Evolutionary conservation across 331 rosid species (phyloP).

Genomic region (Acacia pycnantha): DNA sequence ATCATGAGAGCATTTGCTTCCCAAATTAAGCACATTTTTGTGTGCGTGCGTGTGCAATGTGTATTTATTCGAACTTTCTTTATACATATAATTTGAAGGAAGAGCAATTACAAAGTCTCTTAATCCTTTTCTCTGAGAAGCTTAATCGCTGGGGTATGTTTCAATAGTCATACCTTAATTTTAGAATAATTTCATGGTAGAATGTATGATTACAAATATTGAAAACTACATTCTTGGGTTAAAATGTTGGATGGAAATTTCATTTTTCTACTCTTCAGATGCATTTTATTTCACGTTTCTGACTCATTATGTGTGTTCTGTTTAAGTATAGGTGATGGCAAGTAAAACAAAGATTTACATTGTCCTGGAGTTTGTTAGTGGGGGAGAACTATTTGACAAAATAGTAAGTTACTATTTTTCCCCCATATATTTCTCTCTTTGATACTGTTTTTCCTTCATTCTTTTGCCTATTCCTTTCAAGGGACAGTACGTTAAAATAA

Average conservation of each 20-base stretch:
- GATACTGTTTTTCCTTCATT: background rate
- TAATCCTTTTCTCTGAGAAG: background rate
- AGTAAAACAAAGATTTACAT: conserved; percentile 93
- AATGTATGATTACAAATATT: background rate
- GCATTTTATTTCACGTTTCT: background rate
- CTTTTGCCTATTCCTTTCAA: background rate
- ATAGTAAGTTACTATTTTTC: conserved; percentile 58
- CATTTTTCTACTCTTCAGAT: background rate
- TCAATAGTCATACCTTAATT: background rate
- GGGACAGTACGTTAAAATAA: background rate
- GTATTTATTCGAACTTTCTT: background rate
- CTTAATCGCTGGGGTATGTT: background rate
- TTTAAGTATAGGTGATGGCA: conserved; percentile 81
- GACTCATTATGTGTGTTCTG: conserved; percentile 4
- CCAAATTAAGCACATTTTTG: background rate
- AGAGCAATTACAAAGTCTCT: background rate
- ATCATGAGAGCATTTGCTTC: too few relatives aligned
- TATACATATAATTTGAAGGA: background rate
- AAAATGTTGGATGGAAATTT: background rate
- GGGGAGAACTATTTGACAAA: conserved; percentile 94
- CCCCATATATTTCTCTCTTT: background rate
- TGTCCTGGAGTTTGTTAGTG: conserved; percentile 75
- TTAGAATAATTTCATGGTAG: background rate
- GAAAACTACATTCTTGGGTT: background rate
- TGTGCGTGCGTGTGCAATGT: background rate